Base-by-base conservation (phyloP, 352 stramenopile genomes). In the Phytophthora kernoviae region DNA sequence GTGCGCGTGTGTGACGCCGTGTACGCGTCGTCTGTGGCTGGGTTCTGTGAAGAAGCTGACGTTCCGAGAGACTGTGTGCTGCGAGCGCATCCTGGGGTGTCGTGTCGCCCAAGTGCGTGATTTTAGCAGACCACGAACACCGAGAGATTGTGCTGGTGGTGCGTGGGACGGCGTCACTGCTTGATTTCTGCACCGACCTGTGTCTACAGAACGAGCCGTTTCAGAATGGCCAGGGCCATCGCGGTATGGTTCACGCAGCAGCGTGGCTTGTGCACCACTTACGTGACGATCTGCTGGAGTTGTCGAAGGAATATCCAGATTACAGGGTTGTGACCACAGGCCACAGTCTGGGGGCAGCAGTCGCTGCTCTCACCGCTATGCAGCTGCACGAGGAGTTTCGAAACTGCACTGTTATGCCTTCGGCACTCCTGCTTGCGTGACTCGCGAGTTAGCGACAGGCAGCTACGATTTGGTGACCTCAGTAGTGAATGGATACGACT, bases 181-280 rank as follows among this genome's bases (percentile, higher is more conserved):
- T 93, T 46, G 85, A 94, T 58, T 94, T 94, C 48, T 90, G 79
- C 53, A 94, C 84, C 1, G 85, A 94, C 34, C 45, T 94, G 37
- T 91, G 81, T 54, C 72, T 94, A 39, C 66, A 87, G 41, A 91
- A 90, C 55, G 85, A 93, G 58, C 71, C 83, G 2, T 93, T 94
- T 27, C 66, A 65, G 15, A 34, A 66, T 26, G 85, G 85, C 4
- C 78, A 94, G 54, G 85, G 78, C 10, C 85, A 94, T 58, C 81
- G 85, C n/a, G 85, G 85, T 14, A 94, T 94, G 65, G 83, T 91
- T 12, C 85, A 92, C 36, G 79, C 85, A 4, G 73, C 85, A 4
- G 71, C 75, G 18, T 93, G 81, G 85, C 75, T 94, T 9, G 79
- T 88, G 32, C 65, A 65, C 14, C 75, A 89, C 17, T 49, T 92